A percentile compares a stretch with the other conserved stretches of the same genome.
phyloP scores from a whole-genome alignment of 2,329 filamentous ascomycete genomes.

The Paecilomyces fulvus region DNA sequence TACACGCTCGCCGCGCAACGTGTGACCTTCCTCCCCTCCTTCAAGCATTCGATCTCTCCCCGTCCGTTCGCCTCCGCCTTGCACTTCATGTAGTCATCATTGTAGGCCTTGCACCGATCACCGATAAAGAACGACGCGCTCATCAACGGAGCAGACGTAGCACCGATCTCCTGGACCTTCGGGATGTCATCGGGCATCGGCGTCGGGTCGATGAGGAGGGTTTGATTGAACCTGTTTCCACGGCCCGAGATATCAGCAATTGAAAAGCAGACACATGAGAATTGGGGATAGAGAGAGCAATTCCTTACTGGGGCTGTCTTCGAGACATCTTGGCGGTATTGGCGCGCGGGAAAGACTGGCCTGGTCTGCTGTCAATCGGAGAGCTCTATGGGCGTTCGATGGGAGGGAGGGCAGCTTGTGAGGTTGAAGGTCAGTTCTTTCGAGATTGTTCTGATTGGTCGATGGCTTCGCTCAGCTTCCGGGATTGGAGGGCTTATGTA shows the following conservation, averaged over 20 bases:
- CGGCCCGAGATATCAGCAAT: constrained; percentile 8
- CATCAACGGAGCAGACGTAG: constrained; percentile 83
- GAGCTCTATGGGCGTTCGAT: constrained; percentile 1
- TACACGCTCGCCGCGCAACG: constrained; percentile 95
- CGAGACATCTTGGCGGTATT: constrained; percentile 20
- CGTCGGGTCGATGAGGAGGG: constrained; percentile 89
- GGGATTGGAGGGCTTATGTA: neutral
- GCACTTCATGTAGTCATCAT: constrained; percentile 99
- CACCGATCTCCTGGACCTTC: constrained; percentile 85
- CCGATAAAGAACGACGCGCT: constrained; percentile 96
- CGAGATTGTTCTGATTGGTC: constrained; percentile 26
- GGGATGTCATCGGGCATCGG: constrained; percentile 88
- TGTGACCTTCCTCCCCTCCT: constrained; percentile 92
- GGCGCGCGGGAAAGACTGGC: constrained; percentile 1
- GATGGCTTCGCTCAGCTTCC: constrained; percentile 2
- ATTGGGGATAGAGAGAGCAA: constrained; percentile 12
- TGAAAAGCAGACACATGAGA: constrained; percentile 4
- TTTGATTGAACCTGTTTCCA: constrained; percentile 75
- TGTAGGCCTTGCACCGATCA: constrained; percentile 86
- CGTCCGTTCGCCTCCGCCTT: constrained; percentile 87
- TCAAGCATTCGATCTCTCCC: constrained; percentile 90
- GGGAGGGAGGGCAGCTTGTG: constrained; percentile 11
- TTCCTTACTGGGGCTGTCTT: constrained; percentile 23
- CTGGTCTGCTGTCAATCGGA: neutral
- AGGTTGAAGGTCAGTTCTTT: constrained; percentile 27